Base-by-base conservation (phyloP, 441 rosid genomes). In the Dalechampia spathulata region DNA sequence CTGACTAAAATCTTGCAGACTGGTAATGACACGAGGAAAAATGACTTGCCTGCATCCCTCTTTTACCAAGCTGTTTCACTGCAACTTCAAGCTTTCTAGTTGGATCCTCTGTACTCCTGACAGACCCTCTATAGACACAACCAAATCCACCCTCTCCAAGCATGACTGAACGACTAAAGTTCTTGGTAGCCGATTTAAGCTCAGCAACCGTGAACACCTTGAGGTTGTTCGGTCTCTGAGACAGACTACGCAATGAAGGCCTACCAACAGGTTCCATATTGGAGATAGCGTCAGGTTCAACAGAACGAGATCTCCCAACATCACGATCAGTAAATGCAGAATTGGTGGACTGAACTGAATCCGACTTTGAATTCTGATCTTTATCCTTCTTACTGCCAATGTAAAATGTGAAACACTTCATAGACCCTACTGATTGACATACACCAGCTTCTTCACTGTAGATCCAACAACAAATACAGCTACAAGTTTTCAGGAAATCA, bases 101-200 rank as follows among this genome's bases (percentile, higher is more conserved):
- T 0, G 83, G 69, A n/a, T 89, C 60, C 4, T 57, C 67, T 44
- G 70, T 75, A 41, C 82, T 81, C 51, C 82, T 95, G 40, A 93
- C 80, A 79, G 85, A 89, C 15, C 99, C 99, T 68, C 80, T 87
- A 52, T 68, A 93, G 55, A 93, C 99, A 68, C 82, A 80, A 19
- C 99, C 99, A 49, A 93, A 93, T 17, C 99, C 97, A 43, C 99
- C 99, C 52, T 93, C 99, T 37, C 99, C 99, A 48, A 93, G 80
- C 68, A 89, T 77, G 16, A 75, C 76, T 43, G 82, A 87, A 39
- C 81, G 70, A 65, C 72, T 82, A 69, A 93, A 93, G 51, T 73
- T 80, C 72, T 65, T 87, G 16, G 99, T 89, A 48, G 96, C 72
- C 19, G 76, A 66, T 73, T 69, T 85, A 40, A 93, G 77, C 65